Conservation (phyloP, 768 basidiomycete genomes). For the Mycena leptocephala region DNA sequence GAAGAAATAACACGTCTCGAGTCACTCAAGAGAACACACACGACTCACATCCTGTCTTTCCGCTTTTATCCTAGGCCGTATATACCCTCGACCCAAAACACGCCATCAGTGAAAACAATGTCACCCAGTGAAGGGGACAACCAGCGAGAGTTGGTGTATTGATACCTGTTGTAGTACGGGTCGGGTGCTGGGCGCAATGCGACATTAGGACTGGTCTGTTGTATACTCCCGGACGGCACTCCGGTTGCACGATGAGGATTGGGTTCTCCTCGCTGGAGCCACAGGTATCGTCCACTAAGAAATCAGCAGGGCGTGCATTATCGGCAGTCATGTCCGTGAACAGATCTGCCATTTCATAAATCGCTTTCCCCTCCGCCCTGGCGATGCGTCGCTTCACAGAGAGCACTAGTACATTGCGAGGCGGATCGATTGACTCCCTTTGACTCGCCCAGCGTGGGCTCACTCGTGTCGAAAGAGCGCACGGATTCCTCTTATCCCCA, state of each 20-base stretch:
- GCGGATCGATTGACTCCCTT: slow-evolving; percentile 11
- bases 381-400: slow-evolving; percentile 12
- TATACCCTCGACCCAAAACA: too few relatives aligned
- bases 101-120: background rate
- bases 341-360: background rate
- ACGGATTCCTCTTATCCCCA: too few relatives aligned
- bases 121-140: background rate
- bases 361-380: background rate
- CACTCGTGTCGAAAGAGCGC: background rate
- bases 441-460: background rate
- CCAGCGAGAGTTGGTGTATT: background rate
- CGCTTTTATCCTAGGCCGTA: too few relatives aligned
- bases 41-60: too few relatives aligned
- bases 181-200: background rate
- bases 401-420: background rate
- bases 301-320: background rate
- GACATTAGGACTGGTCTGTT: background rate
- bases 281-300: background rate
- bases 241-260: background rate
- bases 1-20: too few relatives aligned
- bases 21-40: too few relatives aligned
- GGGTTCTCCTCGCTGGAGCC: background rate
- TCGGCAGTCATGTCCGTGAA: slow-evolving; percentile 1
- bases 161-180: background rate
- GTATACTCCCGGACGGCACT: background rate